A percentile compares a stretch with the other conserved stretches of the same genome.
These are phyloP conservation scores for Aspergillus awamori DNA, from an alignment of 2,329 filamentous ascomycete species.

Conservation along the genomic window DNA sequence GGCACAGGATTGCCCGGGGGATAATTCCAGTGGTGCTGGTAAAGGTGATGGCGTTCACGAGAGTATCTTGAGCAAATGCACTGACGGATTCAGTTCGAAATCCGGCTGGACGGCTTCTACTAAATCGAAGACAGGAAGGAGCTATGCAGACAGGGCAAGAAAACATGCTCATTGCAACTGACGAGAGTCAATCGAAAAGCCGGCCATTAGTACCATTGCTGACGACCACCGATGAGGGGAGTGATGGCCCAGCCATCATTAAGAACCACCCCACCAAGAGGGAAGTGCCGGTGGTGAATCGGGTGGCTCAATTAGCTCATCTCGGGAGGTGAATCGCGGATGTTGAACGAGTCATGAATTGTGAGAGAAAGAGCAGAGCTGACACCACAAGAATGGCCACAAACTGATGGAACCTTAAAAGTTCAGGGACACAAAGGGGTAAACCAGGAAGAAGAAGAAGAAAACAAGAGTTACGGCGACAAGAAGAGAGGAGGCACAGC, in stretches of 20 bases:
- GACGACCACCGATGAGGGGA: neutral
- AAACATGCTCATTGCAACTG: neutral
- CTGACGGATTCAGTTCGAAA: neutral
- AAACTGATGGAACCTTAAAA: neutral
- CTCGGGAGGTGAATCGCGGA: neutral
- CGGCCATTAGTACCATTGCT: neutral
- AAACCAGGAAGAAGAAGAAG: neutral
- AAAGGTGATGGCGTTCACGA: neutral
- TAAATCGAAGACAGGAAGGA: too few species aligned
- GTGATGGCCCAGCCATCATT: neutral
- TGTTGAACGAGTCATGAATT: neutral
- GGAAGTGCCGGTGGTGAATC: neutral
- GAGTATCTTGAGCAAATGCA: neutral
- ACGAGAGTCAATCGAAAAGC: neutral
- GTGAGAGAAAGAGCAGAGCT: neutral
- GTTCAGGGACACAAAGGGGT: neutral
- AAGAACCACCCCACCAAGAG: neutral
- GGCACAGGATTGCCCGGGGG: neutral
- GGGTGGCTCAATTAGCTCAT: neutral
- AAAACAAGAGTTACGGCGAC: constrained; percentile 8
- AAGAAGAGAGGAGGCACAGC: constrained; percentile 13
- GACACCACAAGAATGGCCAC: neutral
- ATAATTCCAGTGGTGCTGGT: neutral
- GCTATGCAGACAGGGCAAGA: too few species aligned
- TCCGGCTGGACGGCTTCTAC: neutral